Evolutionary conservation across 768 basidiomycete species (phyloP).

Genomic region (Jaapia argillacea): DNA sequence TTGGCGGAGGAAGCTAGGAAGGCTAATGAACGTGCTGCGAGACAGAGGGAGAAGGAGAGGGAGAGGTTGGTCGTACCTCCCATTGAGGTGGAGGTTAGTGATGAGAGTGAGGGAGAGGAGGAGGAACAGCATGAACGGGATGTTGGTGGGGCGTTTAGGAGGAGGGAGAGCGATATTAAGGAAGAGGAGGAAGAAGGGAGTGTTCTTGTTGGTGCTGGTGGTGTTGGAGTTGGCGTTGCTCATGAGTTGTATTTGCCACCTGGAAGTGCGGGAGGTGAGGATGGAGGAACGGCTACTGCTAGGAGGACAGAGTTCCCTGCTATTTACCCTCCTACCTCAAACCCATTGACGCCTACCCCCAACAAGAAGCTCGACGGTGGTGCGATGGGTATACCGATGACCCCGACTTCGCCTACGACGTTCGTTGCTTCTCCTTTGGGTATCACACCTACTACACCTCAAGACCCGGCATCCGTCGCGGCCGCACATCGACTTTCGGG

Average conservation of each 20-base stretch:
- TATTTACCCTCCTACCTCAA: slow-evolving; percentile 7
- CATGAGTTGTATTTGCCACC: neutral
- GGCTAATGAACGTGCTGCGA: slow-evolving; percentile 47
- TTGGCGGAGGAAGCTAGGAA: slow-evolving; percentile 61
- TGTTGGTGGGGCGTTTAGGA: neutral
- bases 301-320: slow-evolving; percentile 9
- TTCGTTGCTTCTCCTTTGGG: too few species aligned
- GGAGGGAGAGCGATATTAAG: neutral
- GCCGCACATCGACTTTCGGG: too few species aligned
- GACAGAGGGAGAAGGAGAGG: slow-evolving; percentile 29
- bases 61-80: slow-evolving; percentile 37
- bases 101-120: slow-evolving; percentile 70
- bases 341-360: slow-evolving; percentile 6
- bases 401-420: too few species aligned
- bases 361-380: slow-evolving; percentile 10
- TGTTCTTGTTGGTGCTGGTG: neutral
- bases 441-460: too few species aligned
- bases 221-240: neutral
- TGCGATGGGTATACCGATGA: too few species aligned
- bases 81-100: slow-evolving; percentile 67
- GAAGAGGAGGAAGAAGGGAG: neutral
- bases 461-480: too few species aligned
- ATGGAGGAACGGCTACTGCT: slow-evolving; percentile 4
- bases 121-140: too few species aligned
- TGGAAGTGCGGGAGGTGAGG: neutral